phyloP scores from a whole-genome alignment of 2,329 filamentous ascomycete genomes.

The Pestalotiopsis sp. region DNA sequence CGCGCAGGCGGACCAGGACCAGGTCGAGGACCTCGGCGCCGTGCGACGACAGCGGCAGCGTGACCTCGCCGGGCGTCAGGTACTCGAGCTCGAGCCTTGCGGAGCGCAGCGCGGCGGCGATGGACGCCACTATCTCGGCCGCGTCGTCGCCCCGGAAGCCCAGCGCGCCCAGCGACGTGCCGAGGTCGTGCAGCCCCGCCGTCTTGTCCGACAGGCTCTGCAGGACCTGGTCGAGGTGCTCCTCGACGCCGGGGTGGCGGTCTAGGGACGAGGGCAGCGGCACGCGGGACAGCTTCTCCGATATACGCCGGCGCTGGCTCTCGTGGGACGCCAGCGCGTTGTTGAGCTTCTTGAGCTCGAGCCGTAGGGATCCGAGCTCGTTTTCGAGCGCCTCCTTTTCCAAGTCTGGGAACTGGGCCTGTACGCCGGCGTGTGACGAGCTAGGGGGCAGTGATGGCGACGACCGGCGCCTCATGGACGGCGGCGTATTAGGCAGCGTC shows the following conservation, averaged over 20 bases:
- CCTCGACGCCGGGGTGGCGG: slow-evolving; percentile 38
- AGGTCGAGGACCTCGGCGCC: slow-evolving; percentile 60
- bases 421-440: slow-evolving; percentile 39
- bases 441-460: slow-evolving; percentile 12
- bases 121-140: slow-evolving; percentile 48
- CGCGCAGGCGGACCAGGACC: slow-evolving; percentile 51
- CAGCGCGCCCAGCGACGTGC: slow-evolving; percentile 46
- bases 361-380: slow-evolving; percentile 50
- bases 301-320: slow-evolving; percentile 37
- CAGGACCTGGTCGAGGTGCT: slow-evolving; percentile 44
- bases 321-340: slow-evolving; percentile 51
- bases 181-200: slow-evolving; percentile 47
- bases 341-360: slow-evolving; percentile 51
- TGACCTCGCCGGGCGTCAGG: slow-evolving; percentile 60
- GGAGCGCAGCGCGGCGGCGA: slow-evolving; percentile 53
- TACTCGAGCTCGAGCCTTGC: slow-evolving; percentile 66
- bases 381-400: slow-evolving; percentile 45
- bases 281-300: slow-evolving; percentile 23
- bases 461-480: slow-evolving; percentile 24
- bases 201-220: slow-evolving; percentile 51
- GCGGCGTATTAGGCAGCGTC: slow-evolving; percentile 38
- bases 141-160: slow-evolving; percentile 54
- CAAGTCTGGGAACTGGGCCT: slow-evolving; percentile 43
- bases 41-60: slow-evolving; percentile 52
- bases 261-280: slow-evolving; percentile 14